These are phyloP conservation scores for Boletus subparvulus DNA, from an alignment of 768 basidiomycete genomes.

Conservation along the genomic window DNA sequence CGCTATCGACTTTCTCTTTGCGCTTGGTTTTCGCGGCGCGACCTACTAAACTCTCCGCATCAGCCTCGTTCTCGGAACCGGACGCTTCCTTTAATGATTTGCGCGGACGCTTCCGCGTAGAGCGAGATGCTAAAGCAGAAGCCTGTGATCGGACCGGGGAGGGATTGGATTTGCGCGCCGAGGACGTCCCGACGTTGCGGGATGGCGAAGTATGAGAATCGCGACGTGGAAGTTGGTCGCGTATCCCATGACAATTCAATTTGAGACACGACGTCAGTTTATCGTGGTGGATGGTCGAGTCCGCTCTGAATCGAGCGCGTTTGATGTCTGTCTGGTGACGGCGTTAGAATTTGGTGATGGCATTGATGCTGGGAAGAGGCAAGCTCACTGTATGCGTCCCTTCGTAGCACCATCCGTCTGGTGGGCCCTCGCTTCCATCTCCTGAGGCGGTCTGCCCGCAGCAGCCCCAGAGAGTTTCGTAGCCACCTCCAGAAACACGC, in stretches of 20 bases:
- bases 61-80: slow-evolving; percentile 21
- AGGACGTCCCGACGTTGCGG: slow-evolving; percentile 6
- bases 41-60: slow-evolving; percentile 5
- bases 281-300: slow-evolving; percentile 64
- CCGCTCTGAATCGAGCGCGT: slow-evolving; percentile 77
- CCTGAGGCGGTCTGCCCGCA: slow-evolving; percentile 72
- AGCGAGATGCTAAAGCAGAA: slow-evolving; percentile 2
- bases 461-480: slow-evolving; percentile 68
- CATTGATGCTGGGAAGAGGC: not conserved
- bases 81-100: slow-evolving; percentile 20
- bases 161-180: slow-evolving; percentile 22
- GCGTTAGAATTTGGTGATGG: not conserved
- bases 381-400: slow-evolving; percentile 64
- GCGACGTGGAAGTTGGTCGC: slow-evolving; percentile 17
- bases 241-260: slow-evolving; percentile 52
- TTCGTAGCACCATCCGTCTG: slow-evolving; percentile 87
- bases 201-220: not conserved
- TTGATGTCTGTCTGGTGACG: slow-evolving; percentile 59
- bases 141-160: slow-evolving; percentile 26
- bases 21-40: slow-evolving; percentile 9
- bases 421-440: slow-evolving; percentile 78
- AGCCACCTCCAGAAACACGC: slow-evolving; percentile 44
- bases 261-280: slow-evolving; percentile 62
- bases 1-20: not conserved
- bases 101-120: slow-evolving; percentile 26